These are phyloP conservation scores for Coemansia sp. DNA, from an alignment of 192 early-diverging fungal genomes.

Conservation along the genomic window DNA sequence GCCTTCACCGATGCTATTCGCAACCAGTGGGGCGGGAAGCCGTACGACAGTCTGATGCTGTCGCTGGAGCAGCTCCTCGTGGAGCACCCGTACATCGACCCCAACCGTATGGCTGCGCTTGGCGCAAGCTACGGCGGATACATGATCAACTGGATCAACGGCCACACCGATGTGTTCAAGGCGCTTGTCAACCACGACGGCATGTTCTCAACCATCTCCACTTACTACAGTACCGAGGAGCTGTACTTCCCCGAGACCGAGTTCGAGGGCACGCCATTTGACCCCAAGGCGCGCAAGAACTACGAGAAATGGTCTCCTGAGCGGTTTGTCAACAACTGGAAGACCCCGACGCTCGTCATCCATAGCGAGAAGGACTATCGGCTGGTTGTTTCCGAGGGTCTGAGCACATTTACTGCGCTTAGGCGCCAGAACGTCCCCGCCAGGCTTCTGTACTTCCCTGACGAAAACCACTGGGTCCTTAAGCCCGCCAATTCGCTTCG, in stretches of 20 bases:
- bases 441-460: slow-evolving; percentile 72
- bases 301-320: slow-evolving; percentile 75
- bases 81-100: slow-evolving; percentile 59
- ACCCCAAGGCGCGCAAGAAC: slow-evolving; percentile 54
- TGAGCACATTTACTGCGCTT: slow-evolving; percentile 75
- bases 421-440: slow-evolving; percentile 70
- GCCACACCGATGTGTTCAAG: slow-evolving; percentile 71
- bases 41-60: slow-evolving; percentile 72
- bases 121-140: slow-evolving; percentile 82
- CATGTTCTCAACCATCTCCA: slow-evolving; percentile 65
- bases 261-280: slow-evolving; percentile 70
- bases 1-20: slow-evolving; percentile 74
- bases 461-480: slow-evolving; percentile 75
- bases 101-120: slow-evolving; percentile 60
- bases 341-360: slow-evolving; percentile 77
- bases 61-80: slow-evolving; percentile 62
- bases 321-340: slow-evolving; percentile 69
- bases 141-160: slow-evolving; percentile 89
- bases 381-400: slow-evolving; percentile 66
- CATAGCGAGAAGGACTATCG: slow-evolving; percentile 73
- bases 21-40: slow-evolving; percentile 75
- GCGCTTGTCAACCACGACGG: slow-evolving; percentile 81
- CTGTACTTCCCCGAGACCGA: slow-evolving; percentile 71
- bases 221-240: slow-evolving; percentile 75
- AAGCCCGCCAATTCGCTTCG: slow-evolving; percentile 74